Base-by-base conservation (phyloP, 768 basidiomycete species). In the Crepidotus variabilis region DNA sequence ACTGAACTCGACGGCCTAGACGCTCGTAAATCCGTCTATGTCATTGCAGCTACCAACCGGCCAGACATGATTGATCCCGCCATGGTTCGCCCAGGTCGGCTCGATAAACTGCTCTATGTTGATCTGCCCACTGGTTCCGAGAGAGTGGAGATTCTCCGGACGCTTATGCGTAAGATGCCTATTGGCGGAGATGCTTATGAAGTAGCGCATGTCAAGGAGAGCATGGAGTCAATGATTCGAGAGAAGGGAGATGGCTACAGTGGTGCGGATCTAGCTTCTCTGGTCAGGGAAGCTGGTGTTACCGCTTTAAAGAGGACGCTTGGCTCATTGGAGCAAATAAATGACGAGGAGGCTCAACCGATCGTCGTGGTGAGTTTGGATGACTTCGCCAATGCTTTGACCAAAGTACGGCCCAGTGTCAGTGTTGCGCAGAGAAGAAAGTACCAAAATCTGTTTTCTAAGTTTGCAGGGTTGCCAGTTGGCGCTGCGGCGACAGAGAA, bases 11-110 rank as follows among this genome's bases (percentile, higher is more conserved):
- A 97, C 61, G 94, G 94, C 0, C 86, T 98, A 22, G 92, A 94
- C 58, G 77, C 84, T 1, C 84, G 93, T 33, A 92, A 90, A 70
- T 81, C 82, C 39, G 92, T 97, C 57, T 95, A 94, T 64, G 94
- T 98, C 45, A 92, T 97, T 57, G 94, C 90, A 0, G 95, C 95
- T 7, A 97, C 94, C 28, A 98, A 96, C 70, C 79, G 94, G 11
- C 94, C 94, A 1, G 94, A 98, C 73, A 96, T 96, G 87, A 94
- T 97, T 57, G 94, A 98, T 66, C 95, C 94, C 0, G 94, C 95
- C 6, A 95, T 96, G 94, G 92, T 93, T 52, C 89, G 94, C n/a
- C 95, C 95, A 0, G 94, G 95, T 0, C 83, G 95, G 9, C 81
- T 98, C 10, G 95, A 97, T 74, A 97, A 97, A 69, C 80, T 96